phyloP scores from a whole-genome alignment of 2,329 filamentous ascomycete species.

The Trichophyton simii region DNA sequence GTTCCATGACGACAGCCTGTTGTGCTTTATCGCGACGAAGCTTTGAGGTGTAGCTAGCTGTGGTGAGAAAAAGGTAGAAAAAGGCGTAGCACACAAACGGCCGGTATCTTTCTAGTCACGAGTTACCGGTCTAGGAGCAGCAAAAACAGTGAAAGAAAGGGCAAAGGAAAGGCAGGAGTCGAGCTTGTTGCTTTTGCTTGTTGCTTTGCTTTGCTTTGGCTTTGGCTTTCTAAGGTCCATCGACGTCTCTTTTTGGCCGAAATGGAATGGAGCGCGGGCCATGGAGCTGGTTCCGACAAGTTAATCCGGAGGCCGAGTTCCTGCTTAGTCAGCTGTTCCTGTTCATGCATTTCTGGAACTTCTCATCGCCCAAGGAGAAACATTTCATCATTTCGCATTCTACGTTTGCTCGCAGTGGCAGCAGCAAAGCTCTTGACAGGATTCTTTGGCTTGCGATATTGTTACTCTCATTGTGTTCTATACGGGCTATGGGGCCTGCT shows the following conservation, averaged over 20 bases:
- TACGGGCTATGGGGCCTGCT: neutral
- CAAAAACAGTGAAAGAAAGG: neutral
- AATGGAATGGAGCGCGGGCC: too few species aligned
- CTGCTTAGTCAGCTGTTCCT: neutral
- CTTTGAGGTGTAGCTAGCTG: neutral
- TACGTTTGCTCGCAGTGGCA: neutral
- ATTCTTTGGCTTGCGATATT: neutral
- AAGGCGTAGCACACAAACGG: neutral
- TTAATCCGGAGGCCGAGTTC: neutral
- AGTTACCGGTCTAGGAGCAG: neutral
- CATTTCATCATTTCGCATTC: neutral
- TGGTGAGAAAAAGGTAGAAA: neutral
- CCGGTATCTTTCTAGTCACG: neutral
- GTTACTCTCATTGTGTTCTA: neutral
- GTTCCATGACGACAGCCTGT: conserved; percentile 54
- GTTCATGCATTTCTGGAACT: neutral
- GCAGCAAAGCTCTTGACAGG: neutral
- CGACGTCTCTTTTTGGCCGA: too few species aligned
- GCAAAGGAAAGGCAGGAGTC: neutral
- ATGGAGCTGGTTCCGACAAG: neutral
- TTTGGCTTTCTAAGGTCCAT: too few species aligned
- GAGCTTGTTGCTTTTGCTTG: conserved; percentile 1
- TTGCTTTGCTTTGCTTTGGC: neutral
- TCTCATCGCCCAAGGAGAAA: neutral
- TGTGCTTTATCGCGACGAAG: neutral